Base-by-base conservation (phyloP, 169 alveolate species). In the Eimeria tenella region DNA sequence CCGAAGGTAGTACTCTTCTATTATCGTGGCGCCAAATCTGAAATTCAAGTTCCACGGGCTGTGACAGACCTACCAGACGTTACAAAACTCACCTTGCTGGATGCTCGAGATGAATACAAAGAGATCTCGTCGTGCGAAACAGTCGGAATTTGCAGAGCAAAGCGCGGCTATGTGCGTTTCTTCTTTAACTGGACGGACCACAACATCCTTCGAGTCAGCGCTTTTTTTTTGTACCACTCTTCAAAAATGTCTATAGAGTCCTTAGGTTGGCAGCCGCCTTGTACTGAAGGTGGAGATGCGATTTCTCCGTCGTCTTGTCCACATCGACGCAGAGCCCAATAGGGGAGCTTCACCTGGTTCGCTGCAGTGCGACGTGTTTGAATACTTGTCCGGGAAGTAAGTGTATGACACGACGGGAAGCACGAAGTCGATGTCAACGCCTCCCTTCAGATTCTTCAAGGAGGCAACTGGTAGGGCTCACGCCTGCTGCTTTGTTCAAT, bases 121-220 rank as follows among this genome's bases (percentile, higher is more conserved):
- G 95, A 91, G 68, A 91, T 91, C 8, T 91, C 95, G 9, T 60
- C 95, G 19, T 91, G 95, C 90, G 95, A 91, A 79, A 91, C 95
- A 7, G 95, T 91, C 17, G 95, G 95, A 9, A 91, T 91, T 42
- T 91, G 95, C 77, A 77, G 95, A 71, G 95, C 95, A n/a, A 91
- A 91, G 56, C 89, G 95, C 9, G 95, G 95, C 75, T 91, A 91
- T 17, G 95, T 91, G 63, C 95, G 95, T 19, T 91, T 91, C 74
- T 91, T 91, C 56, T 91, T 91, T 50, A 91, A 91, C 83, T 91
- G 95, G 95, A 91, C 95, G 50, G 95, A 91, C 19, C 95, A 91
- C 74, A 91, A 91, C 75, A 91, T 91, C 53, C 89, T 91, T 56
- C 95, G 95, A 50, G 95, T 91, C 42, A 68, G 95, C 42, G 31